These are phyloP conservation scores for Penicillium sp. DNA, from an alignment of 2,329 filamentous ascomycete species.

Conservation along the genomic window DNA sequence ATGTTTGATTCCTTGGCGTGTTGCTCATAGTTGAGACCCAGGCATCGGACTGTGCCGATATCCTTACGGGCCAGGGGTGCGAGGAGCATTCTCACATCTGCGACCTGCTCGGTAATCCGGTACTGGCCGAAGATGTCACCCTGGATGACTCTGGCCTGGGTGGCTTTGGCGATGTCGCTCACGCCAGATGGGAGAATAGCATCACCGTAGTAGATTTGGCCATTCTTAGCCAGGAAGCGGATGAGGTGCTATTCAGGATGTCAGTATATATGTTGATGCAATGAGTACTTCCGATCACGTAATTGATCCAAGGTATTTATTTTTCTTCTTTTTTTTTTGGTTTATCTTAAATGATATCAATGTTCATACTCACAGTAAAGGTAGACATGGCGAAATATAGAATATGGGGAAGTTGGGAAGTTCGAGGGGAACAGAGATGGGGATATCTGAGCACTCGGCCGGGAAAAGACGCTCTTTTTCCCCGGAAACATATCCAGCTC, in stretches of 20 bases:
- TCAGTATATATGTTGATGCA: conserved; percentile 2
- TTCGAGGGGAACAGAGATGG: not conserved
- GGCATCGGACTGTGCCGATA: conserved; percentile 64
- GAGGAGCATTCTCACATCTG: conserved; percentile 54
- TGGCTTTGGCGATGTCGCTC: conserved; percentile 60
- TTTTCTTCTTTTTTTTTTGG: not conserved
- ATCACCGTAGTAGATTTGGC: conserved; percentile 69
- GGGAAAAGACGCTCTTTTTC: conserved; percentile 21
- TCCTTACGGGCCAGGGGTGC: conserved; percentile 62
- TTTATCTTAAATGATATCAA: not conserved
- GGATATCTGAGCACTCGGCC: conserved; percentile 24
- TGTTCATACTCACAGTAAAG: conserved; percentile 13
- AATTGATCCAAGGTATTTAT: not conserved
- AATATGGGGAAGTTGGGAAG: conserved; percentile 1
- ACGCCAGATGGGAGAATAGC: conserved; percentile 64
- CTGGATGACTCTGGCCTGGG: conserved; percentile 60
- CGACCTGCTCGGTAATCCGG: conserved; percentile 61
- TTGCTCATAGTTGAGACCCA: conserved; percentile 70
- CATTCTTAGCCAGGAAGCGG: conserved; percentile 70
- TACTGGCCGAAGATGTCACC: conserved; percentile 67
- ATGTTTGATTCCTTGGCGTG: conserved; percentile 69
- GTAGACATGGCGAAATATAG: conserved; percentile 8
- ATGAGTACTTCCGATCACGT: not conserved
- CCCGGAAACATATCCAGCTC: conserved; percentile 19
- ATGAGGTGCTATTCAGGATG: conserved; percentile 62